Evolutionary conservation across 2,329 filamentous ascomycete genomes (phyloP).

Genomic region (Verticillium tricorpus): DNA sequence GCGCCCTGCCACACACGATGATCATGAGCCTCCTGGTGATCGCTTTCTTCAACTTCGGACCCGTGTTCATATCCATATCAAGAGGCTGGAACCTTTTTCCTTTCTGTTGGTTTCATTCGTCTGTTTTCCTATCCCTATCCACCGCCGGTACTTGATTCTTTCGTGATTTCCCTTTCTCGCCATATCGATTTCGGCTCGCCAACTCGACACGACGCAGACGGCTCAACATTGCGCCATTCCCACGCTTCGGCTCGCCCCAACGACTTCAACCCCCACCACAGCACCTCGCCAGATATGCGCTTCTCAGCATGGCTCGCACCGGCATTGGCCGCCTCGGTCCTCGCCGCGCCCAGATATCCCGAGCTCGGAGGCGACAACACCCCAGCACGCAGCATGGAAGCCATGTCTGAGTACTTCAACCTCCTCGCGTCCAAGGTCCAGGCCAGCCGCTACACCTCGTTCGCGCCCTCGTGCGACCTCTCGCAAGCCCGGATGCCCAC

Average conservation of each 20-base stretch:
- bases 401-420: conserved; percentile 57
- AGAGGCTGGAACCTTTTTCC: conserved; percentile 6
- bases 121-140: conserved; percentile 7
- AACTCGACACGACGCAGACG: too few relatives aligned
- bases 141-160: conserved; percentile 7
- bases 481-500: conserved; percentile 46
- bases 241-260: not conserved
- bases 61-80: conserved; percentile 5
- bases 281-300: conserved; percentile 41
- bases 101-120: conserved; percentile 13
- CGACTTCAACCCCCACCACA: conserved; percentile 2
- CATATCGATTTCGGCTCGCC: too few relatives aligned
- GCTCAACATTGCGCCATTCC: too few relatives aligned
- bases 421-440: conserved; percentile 52
- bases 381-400: conserved; percentile 23
- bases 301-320: conserved; percentile 41
- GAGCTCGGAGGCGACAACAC: conserved; percentile 22
- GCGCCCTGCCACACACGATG: conserved; percentile 3
- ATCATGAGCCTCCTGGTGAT: not conserved
- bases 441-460: conserved; percentile 34
- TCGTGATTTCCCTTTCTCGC: conserved; percentile 5
- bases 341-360: conserved; percentile 43
- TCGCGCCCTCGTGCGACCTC: conserved; percentile 48
- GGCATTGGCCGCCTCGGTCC: conserved; percentile 38
- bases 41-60: not conserved